A percentile compares a stretch with the other conserved stretches of the same genome.
Conservation (phyloP, 2,329 filamentous ascomycete genomes). For the Biscogniauxia marginata region DNA sequence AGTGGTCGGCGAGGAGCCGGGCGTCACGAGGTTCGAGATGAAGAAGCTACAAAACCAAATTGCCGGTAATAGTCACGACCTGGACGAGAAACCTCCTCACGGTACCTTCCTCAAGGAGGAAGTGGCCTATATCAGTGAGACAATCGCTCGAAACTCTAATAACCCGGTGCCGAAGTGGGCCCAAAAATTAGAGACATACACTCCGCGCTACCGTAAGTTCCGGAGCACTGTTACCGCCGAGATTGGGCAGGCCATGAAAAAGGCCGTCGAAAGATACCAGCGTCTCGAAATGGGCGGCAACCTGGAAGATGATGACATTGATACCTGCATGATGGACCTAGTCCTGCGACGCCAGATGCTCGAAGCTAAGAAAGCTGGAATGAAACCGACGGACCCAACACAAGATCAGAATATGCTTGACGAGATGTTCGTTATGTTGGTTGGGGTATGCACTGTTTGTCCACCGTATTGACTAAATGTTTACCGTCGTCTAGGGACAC, state of each 20-base stretch:
- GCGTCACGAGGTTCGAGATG: constrained; percentile 26
- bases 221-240: constrained; percentile 10
- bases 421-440: constrained; percentile 16
- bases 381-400: constrained; percentile 2
- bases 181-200: constrained; percentile 12
- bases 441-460: constrained; percentile 4
- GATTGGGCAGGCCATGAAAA: constrained; percentile 8
- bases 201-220: constrained; percentile 17
- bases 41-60: constrained; percentile 14
- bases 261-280: constrained; percentile 11
- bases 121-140: constrained; percentile 20
- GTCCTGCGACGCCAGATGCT: constrained; percentile 16
- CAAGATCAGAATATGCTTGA: constrained; percentile 13
- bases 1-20: constrained; percentile 36
- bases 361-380: constrained; percentile 10
- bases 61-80: background rate
- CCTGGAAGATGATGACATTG: constrained; percentile 4
- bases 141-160: constrained; percentile 16
- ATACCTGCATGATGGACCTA: constrained; percentile 20
- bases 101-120: constrained; percentile 18
- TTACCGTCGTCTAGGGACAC: constrained; percentile 15
- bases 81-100: constrained; percentile 6
- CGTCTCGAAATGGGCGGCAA: constrained; percentile 5
- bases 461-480: no score
- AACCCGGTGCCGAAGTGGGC: constrained; percentile 15